These are phyloP conservation scores for Rubroboletus satanas DNA, from an alignment of 768 basidiomycete species.

Conservation along the genomic window DNA sequence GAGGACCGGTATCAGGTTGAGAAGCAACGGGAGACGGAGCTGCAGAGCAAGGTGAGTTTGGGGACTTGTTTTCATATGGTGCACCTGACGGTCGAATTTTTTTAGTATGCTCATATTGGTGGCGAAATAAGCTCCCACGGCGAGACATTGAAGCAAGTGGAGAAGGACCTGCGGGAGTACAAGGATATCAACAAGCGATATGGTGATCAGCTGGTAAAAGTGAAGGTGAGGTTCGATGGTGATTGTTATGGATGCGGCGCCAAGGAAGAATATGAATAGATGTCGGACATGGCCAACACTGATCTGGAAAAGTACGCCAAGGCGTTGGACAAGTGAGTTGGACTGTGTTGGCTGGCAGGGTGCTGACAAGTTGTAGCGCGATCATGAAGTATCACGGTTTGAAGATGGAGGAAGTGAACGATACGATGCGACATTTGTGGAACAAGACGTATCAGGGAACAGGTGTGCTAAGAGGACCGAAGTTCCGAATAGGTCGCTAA, in stretches of 20 bases:
- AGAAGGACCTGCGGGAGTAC: slow-evolving; percentile 78
- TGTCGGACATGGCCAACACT: slow-evolving; percentile 95
- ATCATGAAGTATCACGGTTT: slow-evolving; percentile 98
- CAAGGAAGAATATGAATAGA: slow-evolving; percentile 42
- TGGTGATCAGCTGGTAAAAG: slow-evolving; percentile 87
- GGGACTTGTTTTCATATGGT: neutral
- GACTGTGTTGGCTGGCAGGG: neutral
- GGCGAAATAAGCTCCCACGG: slow-evolving; percentile 79
- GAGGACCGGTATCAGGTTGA: slow-evolving; percentile 72
- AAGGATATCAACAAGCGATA: slow-evolving; percentile 84
- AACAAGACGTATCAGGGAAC: slow-evolving; percentile 99
- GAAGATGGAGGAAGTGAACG: slow-evolving; percentile 99
- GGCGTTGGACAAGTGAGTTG: slow-evolving; percentile 85
- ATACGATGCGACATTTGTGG: slow-evolving; percentile 96
- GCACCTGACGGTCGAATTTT: neutral
- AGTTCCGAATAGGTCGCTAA: slow-evolving; percentile 10
- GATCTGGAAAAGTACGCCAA: slow-evolving; percentile 98
- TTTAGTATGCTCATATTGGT: slow-evolving; percentile 71
- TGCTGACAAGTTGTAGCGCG: slow-evolving; percentile 52
- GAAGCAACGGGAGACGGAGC: slow-evolving; percentile 66
- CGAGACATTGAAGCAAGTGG: slow-evolving; percentile 59
- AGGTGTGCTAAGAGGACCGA: slow-evolving; percentile 44
- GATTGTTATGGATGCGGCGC: neutral
- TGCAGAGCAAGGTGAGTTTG: slow-evolving; percentile 60
- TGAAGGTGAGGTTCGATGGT: slow-evolving; percentile 60